These are phyloP conservation scores for Mycosphaerelloides madeirae DNA, from an alignment of 2,329 filamentous ascomycete genomes.

Conservation along the genomic window DNA sequence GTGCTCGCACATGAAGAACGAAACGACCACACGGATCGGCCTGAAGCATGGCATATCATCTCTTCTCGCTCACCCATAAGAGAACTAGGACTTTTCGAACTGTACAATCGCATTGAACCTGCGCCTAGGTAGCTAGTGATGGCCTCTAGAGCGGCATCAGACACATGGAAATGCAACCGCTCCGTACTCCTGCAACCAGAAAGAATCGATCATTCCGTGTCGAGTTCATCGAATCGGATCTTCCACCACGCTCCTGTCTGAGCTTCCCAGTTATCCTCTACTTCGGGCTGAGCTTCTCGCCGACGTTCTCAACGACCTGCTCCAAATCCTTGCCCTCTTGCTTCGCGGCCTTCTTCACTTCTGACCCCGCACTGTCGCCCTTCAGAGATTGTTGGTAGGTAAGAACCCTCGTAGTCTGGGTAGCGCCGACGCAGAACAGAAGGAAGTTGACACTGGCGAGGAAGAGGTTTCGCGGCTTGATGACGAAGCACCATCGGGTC, in stretches of 20 bases:
- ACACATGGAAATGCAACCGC: too few species aligned
- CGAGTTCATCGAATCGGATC: neutral
- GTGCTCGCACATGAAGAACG: too few species aligned
- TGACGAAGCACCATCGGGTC: conserved; percentile 98
- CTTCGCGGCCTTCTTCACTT: conserved; percentile 34
- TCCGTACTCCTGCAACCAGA: neutral
- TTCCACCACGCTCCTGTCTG: neutral
- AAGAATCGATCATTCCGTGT: neutral
- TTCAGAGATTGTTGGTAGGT: conserved; percentile 60
- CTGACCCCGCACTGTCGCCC: conserved; percentile 44
- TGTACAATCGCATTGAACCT: too few species aligned
- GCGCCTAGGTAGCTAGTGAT: too few species aligned
- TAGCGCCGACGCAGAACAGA: conserved; percentile 78
- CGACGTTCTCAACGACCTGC: conserved; percentile 36
- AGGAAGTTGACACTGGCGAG: conserved; percentile 98
- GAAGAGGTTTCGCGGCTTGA: conserved; percentile 86
- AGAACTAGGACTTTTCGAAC: too few species aligned
- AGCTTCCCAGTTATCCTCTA: conserved; percentile 2
- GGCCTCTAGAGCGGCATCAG: too few species aligned
- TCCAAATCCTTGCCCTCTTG: conserved; percentile 30
- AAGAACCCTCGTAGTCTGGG: conserved; percentile 75
- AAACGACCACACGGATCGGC: too few species aligned
- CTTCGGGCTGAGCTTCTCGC: conserved; percentile 28
- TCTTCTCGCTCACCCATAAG: too few species aligned
- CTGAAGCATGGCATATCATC: too few species aligned